These are phyloP conservation scores for Pseudogymnoascus sp. DNA, from an alignment of 2,329 filamentous ascomycete genomes.

Conservation along the genomic window DNA sequence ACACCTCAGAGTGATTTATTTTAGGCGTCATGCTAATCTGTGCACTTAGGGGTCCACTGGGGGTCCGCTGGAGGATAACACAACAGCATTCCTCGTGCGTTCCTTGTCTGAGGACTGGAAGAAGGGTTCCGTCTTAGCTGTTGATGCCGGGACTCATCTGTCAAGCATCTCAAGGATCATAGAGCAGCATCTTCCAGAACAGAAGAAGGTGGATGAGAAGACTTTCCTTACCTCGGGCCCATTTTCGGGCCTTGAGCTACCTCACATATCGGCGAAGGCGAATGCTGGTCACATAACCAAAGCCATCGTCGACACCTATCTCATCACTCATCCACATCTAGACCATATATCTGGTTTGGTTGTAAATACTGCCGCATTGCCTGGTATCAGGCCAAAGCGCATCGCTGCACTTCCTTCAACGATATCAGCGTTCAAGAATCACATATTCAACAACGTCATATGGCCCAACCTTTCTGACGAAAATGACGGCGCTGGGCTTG, in stretches of 20 bases:
- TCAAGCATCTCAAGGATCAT: conserved; percentile 77
- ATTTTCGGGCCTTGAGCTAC: conserved; percentile 71
- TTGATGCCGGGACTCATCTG: conserved; percentile 88
- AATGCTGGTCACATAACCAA: conserved; percentile 78
- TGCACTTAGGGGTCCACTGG: conserved; percentile 73
- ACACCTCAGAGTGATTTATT: background rate
- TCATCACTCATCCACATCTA: conserved; percentile 95
- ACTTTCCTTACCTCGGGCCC: conserved; percentile 53
- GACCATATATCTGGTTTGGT: conserved; percentile 90
- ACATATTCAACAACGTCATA: conserved; percentile 96
- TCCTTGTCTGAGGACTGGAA: conserved; percentile 73
- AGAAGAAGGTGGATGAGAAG: conserved; percentile 19
- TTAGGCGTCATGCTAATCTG: background rate
- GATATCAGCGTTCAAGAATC: conserved; percentile 83
- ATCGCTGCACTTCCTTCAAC: conserved; percentile 80
- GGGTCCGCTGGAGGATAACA: conserved; percentile 82
- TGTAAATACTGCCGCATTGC: conserved; percentile 83
- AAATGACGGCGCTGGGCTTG: conserved; percentile 84
- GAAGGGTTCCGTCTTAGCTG: conserved; percentile 76
- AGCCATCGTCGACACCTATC: conserved; percentile 74
- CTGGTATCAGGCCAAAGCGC: conserved; percentile 73
- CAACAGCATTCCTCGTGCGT: conserved; percentile 81
- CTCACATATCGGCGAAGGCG: conserved; percentile 56
- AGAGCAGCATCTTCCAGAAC: conserved; percentile 16
- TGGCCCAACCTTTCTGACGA: conserved; percentile 98